These are phyloP conservation scores for Inga laurina DNA, from an alignment of 306 rosid species.

Conservation along the genomic window DNA sequence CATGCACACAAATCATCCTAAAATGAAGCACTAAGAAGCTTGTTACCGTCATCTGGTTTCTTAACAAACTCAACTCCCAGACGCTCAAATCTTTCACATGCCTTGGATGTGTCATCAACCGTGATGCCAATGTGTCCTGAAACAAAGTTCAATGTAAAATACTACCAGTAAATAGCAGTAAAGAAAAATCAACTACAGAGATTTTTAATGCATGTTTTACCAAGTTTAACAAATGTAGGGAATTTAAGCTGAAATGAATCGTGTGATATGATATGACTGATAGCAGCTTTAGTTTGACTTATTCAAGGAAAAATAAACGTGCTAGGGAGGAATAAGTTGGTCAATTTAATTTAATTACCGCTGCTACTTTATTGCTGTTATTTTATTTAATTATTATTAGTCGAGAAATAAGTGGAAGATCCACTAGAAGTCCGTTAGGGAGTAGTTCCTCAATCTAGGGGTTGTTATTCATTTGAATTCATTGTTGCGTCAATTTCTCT, in stretches of 20 bases:
- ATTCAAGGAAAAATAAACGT: too few species aligned
- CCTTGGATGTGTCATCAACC: slow-evolving; percentile 90
- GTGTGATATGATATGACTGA: neutral
- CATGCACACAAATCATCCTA: slow-evolving; percentile 15
- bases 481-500: too few species aligned
- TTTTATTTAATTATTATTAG: too few species aligned
- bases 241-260: slow-evolving; percentile 1
- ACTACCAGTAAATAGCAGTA: slow-evolving; percentile 8
- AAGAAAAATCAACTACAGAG: slow-evolving; percentile 10
- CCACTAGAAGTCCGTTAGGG: too few species aligned
- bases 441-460: too few species aligned
- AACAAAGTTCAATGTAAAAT: neutral
- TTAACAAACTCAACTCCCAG: slow-evolving; percentile 89
- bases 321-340: too few species aligned
- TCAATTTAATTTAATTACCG: too few species aligned
- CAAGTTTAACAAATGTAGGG: neutral
- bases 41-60: slow-evolving; percentile 83
- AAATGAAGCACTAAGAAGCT: slow-evolving; percentile 4
- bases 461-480: too few species aligned
- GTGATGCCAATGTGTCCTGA: slow-evolving; percentile 94
- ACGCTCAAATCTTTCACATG: slow-evolving; percentile 88
- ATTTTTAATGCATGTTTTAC: neutral
- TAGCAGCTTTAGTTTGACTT: too few species aligned
- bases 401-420: too few species aligned
- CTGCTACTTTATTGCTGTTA: too few species aligned